Conservation (phyloP, 2,329 filamentous ascomycete species). For the Trichoderma oligosporum region DNA sequence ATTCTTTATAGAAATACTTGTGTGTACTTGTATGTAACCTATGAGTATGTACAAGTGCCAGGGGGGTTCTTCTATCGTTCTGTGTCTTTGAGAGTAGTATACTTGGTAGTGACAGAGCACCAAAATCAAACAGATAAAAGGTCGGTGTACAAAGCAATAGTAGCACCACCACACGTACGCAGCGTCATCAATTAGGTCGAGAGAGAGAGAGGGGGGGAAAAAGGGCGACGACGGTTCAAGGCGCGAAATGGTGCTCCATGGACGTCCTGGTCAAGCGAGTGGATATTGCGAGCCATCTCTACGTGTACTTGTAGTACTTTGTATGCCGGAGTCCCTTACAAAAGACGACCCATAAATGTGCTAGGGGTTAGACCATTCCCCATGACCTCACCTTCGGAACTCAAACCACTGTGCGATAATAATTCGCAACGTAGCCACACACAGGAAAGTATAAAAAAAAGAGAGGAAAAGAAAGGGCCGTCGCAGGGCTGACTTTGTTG, state of each 20-base stretch:
- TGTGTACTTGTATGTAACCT: too few species aligned
- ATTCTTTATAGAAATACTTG: too few species aligned
- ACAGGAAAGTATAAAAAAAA: not conserved
- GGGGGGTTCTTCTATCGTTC: not conserved
- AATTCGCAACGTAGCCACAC: not conserved
- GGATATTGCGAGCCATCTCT: constrained; percentile 2
- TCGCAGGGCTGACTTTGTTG: too few species aligned
- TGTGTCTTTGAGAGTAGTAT: too few species aligned
- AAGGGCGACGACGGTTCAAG: not conserved
- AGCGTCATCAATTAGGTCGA: not conserved
- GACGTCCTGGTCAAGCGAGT: constrained; percentile 1
- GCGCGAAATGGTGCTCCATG: not conserved
- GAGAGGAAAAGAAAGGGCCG: too few species aligned
- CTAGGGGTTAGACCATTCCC: constrained; percentile 1
- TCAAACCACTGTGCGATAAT: not conserved
- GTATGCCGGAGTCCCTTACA: constrained; percentile 5
- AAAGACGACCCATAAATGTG: not conserved
- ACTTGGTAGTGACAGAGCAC: not conserved
- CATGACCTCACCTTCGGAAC: constrained; percentile 6
- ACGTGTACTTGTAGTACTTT: too few species aligned
- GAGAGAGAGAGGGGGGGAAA: not conserved
- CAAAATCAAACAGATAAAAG: not conserved
- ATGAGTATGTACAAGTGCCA: not conserved
- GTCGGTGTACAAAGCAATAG: not conserved
- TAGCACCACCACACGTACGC: not conserved